A percentile compares a stretch with the other conserved stretches of the same genome.
These are phyloP conservation scores for Simmondsia chinensis DNA, from an alignment of 148 eudicot species.

Conservation along the genomic window DNA sequence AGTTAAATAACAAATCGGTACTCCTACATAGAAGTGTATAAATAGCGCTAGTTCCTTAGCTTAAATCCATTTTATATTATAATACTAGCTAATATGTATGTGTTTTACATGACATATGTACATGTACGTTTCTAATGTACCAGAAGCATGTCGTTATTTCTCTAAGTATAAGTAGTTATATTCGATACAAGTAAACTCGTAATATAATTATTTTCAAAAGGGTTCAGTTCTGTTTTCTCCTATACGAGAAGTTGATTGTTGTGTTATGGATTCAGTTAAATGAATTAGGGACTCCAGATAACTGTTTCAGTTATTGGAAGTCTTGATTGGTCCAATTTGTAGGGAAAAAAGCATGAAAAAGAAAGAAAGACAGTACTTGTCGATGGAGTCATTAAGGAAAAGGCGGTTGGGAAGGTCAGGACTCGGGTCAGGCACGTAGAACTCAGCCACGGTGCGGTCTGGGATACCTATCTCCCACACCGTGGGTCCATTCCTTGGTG, in stretches of 20 bases:
- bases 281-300: not conserved
- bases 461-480: conserved; percentile 87
- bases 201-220: too few species aligned
- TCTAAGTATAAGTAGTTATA: too few species aligned
- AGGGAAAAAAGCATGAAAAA: not conserved
- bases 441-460: conserved; percentile 63
- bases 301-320: not conserved
- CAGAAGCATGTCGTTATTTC: too few species aligned
- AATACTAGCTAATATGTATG: too few species aligned
- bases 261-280: not conserved
- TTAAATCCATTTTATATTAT: too few species aligned
- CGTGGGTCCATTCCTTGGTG: conserved; percentile 69
- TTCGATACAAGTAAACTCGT: too few species aligned
- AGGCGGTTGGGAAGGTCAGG: conserved; percentile 37
- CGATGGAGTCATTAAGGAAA: conserved; percentile 16
- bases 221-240: too few species aligned
- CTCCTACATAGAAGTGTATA: too few species aligned
- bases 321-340: not conserved
- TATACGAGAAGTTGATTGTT: not conserved
- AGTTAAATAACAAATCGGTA: too few species aligned
- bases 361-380: conserved; percentile 24
- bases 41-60: too few species aligned
- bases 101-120: too few species aligned
- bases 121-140: too few species aligned
- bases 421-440: conserved; percentile 62